Conservation (phyloP, 1,284 basidiomycete genomes). For the Porphyrellus sp. region DNA sequence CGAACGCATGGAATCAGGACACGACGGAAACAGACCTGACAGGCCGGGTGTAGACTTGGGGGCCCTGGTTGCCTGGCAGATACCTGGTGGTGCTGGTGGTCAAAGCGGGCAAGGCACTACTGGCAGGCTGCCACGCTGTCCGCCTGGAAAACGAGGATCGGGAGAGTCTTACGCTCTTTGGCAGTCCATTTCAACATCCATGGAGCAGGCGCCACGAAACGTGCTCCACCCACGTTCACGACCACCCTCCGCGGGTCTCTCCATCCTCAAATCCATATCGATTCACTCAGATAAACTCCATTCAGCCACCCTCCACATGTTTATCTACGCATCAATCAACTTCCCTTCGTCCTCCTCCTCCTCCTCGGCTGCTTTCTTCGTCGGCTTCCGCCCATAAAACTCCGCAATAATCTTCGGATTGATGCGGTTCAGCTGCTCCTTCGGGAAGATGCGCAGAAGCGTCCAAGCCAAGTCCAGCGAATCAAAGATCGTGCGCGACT, state of each 20-base stretch:
- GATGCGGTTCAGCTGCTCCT: slow-evolving; percentile 96
- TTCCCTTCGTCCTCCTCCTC: slow-evolving; percentile 47
- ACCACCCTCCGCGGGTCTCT: slow-evolving; percentile 16
- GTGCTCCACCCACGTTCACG: slow-evolving; percentile 24
- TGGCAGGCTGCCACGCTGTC: slow-evolving; percentile 37
- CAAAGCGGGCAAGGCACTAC: slow-evolving; percentile 26
- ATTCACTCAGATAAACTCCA: slow-evolving; percentile 7
- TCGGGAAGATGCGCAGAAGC: slow-evolving; percentile 96
- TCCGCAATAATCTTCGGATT: slow-evolving; percentile 87
- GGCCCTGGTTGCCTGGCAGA: slow-evolving; percentile 35
- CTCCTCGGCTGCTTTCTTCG: slow-evolving; percentile 59
- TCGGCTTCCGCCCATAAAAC: slow-evolving; percentile 78
- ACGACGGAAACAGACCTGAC: slow-evolving; percentile 30
- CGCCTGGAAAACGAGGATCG: slow-evolving; percentile 26
- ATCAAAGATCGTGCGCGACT: slow-evolving; percentile 96
- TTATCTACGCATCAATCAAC: slow-evolving; percentile 53
- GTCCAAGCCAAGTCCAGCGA: slow-evolving; percentile 98
- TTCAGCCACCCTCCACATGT: slow-evolving; percentile 4
- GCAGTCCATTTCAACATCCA: slow-evolving; percentile 18
- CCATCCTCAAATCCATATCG: slow-evolving; percentile 9
- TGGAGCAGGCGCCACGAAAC: slow-evolving; percentile 18
- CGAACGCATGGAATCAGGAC: slow-evolving; percentile 31
- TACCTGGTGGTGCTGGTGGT: slow-evolving; percentile 23
- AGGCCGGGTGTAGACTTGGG: slow-evolving; percentile 9
- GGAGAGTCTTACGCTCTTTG: slow-evolving; percentile 25